These are phyloP conservation scores for Trametes polyzona DNA, from an alignment of 1,284 basidiomycete species.

Conservation along the genomic window DNA sequence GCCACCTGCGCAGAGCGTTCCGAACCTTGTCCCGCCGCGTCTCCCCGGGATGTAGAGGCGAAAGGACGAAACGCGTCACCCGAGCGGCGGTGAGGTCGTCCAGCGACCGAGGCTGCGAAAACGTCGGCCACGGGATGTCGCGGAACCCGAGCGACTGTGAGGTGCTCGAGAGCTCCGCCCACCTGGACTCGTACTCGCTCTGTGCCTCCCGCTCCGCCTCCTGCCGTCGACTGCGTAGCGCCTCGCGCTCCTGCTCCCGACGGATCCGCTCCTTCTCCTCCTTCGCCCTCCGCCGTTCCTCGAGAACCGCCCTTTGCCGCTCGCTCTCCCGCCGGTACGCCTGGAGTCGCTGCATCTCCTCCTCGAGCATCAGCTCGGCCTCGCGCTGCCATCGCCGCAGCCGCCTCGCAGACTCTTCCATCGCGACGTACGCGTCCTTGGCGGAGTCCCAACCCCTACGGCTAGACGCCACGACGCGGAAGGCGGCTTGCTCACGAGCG, in stretches of 20 bases:
- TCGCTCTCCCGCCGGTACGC: slow-evolving; percentile 34
- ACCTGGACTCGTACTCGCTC: slow-evolving; percentile 63
- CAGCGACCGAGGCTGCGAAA: slow-evolving; percentile 43
- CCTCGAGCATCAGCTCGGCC: slow-evolving; percentile 36
- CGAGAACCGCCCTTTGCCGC: slow-evolving; percentile 43
- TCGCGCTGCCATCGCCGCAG: slow-evolving; percentile 40
- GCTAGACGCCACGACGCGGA: slow-evolving; percentile 20
- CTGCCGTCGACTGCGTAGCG: slow-evolving; percentile 39
- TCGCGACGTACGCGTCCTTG: slow-evolving; percentile 45
- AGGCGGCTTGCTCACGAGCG: slow-evolving; percentile 26
- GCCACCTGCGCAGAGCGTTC: slow-evolving; percentile 70
- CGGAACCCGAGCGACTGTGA: slow-evolving; percentile 56
- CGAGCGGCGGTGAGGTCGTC: slow-evolving; percentile 54
- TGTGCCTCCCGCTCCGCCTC: slow-evolving; percentile 57
- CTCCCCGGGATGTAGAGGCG: slow-evolving; percentile 58
- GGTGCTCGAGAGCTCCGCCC: slow-evolving; percentile 50
- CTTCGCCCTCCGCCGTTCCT: slow-evolving; percentile 32
- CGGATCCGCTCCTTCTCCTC: slow-evolving; percentile 29
- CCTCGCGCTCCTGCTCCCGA: slow-evolving; percentile 42
- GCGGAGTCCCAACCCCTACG: slow-evolving; percentile 40
- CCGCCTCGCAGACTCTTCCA: slow-evolving; percentile 54
- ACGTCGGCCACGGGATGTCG: slow-evolving; percentile 72
- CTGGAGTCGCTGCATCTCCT: slow-evolving; percentile 38
- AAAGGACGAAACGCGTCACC: slow-evolving; percentile 62
- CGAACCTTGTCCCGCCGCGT: slow-evolving; percentile 67